Percentiles rank a stretch among this genome's conserved stretches.
Evolutionary conservation across 495 filamentous ascomycete species (phyloP).

Genomic region (Penicillium atrosanguineum): DNA sequence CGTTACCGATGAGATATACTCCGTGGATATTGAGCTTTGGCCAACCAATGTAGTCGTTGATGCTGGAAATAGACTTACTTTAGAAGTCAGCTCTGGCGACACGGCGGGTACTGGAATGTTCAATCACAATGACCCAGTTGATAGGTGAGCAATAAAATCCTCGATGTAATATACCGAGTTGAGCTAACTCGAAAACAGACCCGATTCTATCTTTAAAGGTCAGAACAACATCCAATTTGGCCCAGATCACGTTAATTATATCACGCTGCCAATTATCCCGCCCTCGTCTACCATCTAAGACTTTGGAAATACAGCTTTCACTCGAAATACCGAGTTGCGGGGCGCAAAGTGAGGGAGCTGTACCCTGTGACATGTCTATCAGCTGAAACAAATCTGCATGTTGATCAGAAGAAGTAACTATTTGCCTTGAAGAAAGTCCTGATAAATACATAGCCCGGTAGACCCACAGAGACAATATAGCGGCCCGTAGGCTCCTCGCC

Average conservation of each 20-base stretch:
- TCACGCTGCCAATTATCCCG: conserved; percentile 1
- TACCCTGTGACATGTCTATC: no score
- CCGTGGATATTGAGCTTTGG: conserved; percentile 60
- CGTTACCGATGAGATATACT: conserved; percentile 45
- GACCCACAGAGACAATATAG: no score
- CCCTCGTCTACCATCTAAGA: neutral
- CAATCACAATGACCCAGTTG: neutral
- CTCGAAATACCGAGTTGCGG: no score
- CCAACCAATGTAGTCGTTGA: conserved; percentile 59
- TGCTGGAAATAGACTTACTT: neutral
- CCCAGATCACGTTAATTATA: neutral
- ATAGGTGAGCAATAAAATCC: neutral
- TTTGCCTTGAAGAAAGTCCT: no score
- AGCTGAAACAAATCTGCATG: no score
- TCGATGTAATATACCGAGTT: conserved; percentile 41
- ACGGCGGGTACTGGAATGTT: neutral
- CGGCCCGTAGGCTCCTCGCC: no score
- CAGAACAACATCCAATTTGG: conserved; percentile 4
- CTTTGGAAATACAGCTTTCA: no score
- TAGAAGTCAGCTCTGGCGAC: neutral
- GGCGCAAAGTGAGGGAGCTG: no score
- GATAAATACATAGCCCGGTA: no score
- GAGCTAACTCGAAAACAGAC: conserved; percentile 1
- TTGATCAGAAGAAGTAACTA: no score
- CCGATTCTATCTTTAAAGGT: conserved; percentile 1